These are phyloP conservation scores for Cucurbita moschata DNA, from an alignment of 306 rosid genomes.

Conservation along the genomic window DNA sequence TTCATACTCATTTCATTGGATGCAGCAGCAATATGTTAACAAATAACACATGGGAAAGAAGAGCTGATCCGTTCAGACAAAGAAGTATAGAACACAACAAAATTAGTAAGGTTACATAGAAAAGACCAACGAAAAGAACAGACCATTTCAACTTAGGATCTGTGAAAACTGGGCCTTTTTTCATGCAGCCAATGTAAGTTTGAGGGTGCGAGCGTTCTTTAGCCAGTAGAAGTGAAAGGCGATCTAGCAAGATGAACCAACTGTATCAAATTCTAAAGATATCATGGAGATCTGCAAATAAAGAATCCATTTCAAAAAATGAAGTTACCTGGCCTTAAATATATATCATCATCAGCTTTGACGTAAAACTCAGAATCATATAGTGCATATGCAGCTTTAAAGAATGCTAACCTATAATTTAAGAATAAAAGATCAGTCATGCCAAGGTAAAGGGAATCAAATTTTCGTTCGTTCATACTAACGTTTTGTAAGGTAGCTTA, in stretches of 20 bases:
- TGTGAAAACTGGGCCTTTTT: constrained; percentile 92
- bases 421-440: background rate
- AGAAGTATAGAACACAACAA: background rate
- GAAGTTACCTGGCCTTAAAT: constrained; percentile 78
- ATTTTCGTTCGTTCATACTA: constrained; percentile 27
- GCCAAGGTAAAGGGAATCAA: constrained; percentile 10
- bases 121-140: background rate
- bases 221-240: constrained; percentile 69
- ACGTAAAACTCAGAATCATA: constrained; percentile 78
- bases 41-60: too few species aligned
- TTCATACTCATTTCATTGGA: background rate
- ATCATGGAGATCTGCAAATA: background rate
- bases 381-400: constrained; percentile 90
- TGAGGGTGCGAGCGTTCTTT: constrained; percentile 73
- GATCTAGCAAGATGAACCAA: constrained; percentile 43
- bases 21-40: background rate
- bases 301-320: background rate
- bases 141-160: constrained; percentile 94
- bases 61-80: background rate
- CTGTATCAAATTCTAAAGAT: background rate
- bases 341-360: constrained; percentile 94
- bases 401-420: constrained; percentile 71
- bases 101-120: background rate
- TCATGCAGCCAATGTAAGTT: constrained; percentile 97
- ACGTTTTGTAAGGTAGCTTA: constrained; percentile 99